Percentiles rank a stretch among this genome's conserved stretches.
Conservation (phyloP, 2,329 filamentous ascomycete genomes). For the Mollisiaceae sp. region DNA sequence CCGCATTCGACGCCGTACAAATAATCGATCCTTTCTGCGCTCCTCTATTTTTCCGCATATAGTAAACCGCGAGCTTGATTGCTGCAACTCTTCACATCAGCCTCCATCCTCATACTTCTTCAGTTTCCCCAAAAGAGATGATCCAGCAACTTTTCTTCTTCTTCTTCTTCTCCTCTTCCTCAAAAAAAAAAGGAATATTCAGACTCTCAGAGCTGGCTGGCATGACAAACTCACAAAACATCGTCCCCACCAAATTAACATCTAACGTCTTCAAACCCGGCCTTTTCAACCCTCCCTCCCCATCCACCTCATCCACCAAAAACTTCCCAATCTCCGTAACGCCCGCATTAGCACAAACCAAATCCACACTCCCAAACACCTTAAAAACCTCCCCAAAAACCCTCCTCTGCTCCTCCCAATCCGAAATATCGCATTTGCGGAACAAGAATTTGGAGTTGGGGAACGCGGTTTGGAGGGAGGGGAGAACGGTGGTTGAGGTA, state of each 20-base stretch:
- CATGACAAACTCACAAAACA: constrained; percentile 35
- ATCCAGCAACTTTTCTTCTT: background rate
- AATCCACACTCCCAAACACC: constrained; percentile 36
- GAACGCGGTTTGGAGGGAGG: constrained; percentile 21
- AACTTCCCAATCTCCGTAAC: constrained; percentile 30
- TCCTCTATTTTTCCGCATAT: constrained; percentile 52
- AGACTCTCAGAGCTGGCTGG: too few species aligned
- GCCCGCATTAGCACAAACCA: constrained; percentile 41
- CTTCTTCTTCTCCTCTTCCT: background rate
- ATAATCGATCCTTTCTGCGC: constrained; percentile 46
- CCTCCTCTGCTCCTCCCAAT: constrained; percentile 33
- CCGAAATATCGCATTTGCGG: constrained; percentile 38
- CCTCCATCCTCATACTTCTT: background rate
- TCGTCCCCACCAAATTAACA: constrained; percentile 34
- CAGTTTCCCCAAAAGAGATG: background rate
- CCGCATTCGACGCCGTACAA: constrained; percentile 59
- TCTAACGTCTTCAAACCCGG: constrained; percentile 35
- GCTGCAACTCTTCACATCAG: constrained; percentile 41
- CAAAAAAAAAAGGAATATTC: constrained; percentile 1
- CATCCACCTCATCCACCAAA: constrained; percentile 20
- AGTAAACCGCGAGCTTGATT: constrained; percentile 55
- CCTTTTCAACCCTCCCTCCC: constrained; percentile 24
- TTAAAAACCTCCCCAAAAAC: constrained; percentile 35
- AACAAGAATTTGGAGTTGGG: constrained; percentile 28
- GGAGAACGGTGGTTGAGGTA: constrained; percentile 29